These are phyloP conservation scores for Epichloe coenophiala DNA, from an alignment of 2,329 filamentous ascomycete genomes.

Conservation along the genomic window DNA sequence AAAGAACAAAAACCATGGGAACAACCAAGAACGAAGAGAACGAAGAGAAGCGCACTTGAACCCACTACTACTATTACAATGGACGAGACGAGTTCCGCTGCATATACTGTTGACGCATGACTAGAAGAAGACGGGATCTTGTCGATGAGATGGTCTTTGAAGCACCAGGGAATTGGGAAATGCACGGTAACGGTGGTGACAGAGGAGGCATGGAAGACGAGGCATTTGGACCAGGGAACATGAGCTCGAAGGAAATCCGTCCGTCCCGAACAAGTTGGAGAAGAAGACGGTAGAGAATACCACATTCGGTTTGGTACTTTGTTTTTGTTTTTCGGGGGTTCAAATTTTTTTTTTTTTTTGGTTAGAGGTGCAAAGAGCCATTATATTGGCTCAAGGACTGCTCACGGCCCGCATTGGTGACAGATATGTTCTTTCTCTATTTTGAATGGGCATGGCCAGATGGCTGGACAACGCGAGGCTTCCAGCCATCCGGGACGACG, in stretches of 20 bases:
- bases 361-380: slow-evolving; percentile 2
- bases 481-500: neutral
- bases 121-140: slow-evolving; percentile 3
- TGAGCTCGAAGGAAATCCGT: neutral
- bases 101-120: slow-evolving; percentile 4
- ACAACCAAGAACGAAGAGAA: neutral
- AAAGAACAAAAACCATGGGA: neutral
- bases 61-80: neutral
- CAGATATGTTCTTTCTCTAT: neutral
- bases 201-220: neutral
- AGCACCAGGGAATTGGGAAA: neutral
- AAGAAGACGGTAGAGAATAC: neutral
- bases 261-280: neutral
- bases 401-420: neutral
- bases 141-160: slow-evolving; percentile 3
- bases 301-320: neutral
- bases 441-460: slow-evolving; percentile 1
- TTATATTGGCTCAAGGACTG: neutral
- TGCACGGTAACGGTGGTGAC: neutral
- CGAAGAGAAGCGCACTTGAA: neutral
- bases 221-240: neutral
- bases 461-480: slow-evolving; percentile 1
- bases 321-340: too few species aligned
- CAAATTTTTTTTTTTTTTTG: neutral
- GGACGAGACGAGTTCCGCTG: slow-evolving; percentile 3